Percentiles rank a stretch among this genome's conserved stretches.
Conservation (phyloP, 345 rosid species). For the rapeseed (Brassica napus) region DNA sequence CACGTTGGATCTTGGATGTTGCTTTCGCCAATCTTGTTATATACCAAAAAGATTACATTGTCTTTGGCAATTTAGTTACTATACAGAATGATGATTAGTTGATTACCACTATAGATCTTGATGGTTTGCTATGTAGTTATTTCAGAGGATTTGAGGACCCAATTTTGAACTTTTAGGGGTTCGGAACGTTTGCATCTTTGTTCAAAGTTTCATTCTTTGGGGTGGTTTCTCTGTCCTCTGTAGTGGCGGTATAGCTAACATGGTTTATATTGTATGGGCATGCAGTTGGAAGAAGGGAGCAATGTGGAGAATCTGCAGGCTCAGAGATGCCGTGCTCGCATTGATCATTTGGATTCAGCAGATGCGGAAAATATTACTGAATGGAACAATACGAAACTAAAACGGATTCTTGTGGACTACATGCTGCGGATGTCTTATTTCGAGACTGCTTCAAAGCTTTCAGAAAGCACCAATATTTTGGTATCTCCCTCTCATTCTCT, state of each 20-base stretch:
- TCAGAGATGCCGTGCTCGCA: constrained; percentile 55
- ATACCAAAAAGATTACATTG: no score
- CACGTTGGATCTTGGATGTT: no score
- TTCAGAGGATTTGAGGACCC: neutral
- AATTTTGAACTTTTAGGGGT: no score
- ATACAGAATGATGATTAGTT: no score
- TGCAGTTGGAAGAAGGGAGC: constrained; percentile 52
- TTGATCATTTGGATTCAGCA: constrained; percentile 85
- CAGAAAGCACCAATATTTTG: constrained; percentile 73
- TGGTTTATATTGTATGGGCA: no score
- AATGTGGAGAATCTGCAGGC: constrained; percentile 66
- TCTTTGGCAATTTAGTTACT: no score
- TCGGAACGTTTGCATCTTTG: no score
- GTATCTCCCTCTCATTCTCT: constrained; percentile 34
- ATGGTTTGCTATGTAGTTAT: neutral
- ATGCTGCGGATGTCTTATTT: constrained; percentile 92
- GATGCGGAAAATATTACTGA: constrained; percentile 67
- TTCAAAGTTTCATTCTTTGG: no score
- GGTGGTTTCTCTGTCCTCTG: no score
- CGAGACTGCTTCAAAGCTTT: constrained; percentile 73
- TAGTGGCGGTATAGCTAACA: no score
- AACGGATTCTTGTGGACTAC: constrained; percentile 89
- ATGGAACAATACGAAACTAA: constrained; percentile 72
- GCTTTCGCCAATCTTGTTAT: no score
- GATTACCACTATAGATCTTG: neutral